Evolutionary conservation across 345 rosid species (phyloP).

Genomic region (Citrus unshiu): DNA sequence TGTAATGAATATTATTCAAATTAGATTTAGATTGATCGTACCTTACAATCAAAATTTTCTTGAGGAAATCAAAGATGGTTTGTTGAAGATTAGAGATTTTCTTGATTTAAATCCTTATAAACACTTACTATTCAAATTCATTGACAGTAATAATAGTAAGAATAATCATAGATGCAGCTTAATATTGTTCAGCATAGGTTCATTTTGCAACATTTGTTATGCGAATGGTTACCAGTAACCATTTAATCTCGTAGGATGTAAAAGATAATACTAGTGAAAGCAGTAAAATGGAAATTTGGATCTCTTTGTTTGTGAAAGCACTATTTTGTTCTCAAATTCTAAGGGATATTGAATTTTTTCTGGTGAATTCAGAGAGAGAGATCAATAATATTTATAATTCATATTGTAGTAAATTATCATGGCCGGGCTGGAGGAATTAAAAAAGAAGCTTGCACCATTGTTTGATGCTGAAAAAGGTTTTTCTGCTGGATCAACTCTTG

Average conservation of each 20-base stretch:
- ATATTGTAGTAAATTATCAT: slow-evolving; percentile 29
- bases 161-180: neutral
- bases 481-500: slow-evolving; percentile 60
- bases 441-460: slow-evolving; percentile 80
- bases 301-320: neutral
- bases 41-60: neutral
- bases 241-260: neutral
- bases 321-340: neutral
- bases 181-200: neutral
- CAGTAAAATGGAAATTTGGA: neutral
- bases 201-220: neutral
- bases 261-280: neutral
- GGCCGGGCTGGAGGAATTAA: slow-evolving; percentile 90
- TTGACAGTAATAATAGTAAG: neutral
- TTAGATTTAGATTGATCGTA: neutral
- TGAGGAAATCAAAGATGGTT: neutral
- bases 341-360: neutral
- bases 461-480: slow-evolving; percentile 95
- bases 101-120: neutral
- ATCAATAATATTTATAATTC: neutral
- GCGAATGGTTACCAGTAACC: neutral
- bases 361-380: neutral
- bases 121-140: neutral
- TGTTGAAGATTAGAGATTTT: neutral
- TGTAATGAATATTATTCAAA: neutral